Evolutionary conservation across 225 moss, liverwort and hornwort species (phyloP), one percentile per base, ranked within the genome.

Genomic region (Marchantia paleacea): DNA sequence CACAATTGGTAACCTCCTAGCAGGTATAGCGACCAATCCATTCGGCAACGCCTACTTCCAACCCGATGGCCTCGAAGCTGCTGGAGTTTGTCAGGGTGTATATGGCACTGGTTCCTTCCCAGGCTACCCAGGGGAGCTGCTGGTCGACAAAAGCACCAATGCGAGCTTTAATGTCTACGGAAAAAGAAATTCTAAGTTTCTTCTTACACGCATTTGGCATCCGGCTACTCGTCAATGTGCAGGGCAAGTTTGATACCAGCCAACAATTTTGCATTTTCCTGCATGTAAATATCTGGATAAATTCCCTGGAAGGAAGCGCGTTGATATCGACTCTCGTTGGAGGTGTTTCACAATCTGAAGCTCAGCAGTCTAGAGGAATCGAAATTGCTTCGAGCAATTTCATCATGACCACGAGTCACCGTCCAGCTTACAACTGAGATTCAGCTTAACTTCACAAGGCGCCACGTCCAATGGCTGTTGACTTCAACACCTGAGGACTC

Each of bases 1-100:
- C 82, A 87, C 74, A 51, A 75, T 85, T 24, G 87, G 24, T 11
- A 77, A 75, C 30, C 62, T 85, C 48, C 76, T 87, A 2, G 80
- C 85, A 54, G 82, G 84, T 7, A 74, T 78, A 39, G 87, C 64
- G 1, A 87, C 85, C 3, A 54, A 82, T 78, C 87, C 87, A 12
- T 64, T 25, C 78, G 79, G 71, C 63, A 84, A 52, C 10, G 84
- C 80, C 6, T 84, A 83, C 73, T 87, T 18, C 60, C 30, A 29
- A 47, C 14, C 10, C 9, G 75, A 76, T 12, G 75, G 30, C 29
- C 48, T 72, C 8, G 77, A 77, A 47, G 69, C 79, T 30, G 69
- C 79, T 10, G 79, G 69, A 9, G 73, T n/a, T 20, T 80, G 80
- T 31, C 61, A 47, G 18, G 80, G 80, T 4, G 13, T 73, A 0